These are phyloP conservation scores for Sporothrix luriei DNA, from an alignment of 2,329 filamentous ascomycete genomes.

Conservation along the genomic window DNA sequence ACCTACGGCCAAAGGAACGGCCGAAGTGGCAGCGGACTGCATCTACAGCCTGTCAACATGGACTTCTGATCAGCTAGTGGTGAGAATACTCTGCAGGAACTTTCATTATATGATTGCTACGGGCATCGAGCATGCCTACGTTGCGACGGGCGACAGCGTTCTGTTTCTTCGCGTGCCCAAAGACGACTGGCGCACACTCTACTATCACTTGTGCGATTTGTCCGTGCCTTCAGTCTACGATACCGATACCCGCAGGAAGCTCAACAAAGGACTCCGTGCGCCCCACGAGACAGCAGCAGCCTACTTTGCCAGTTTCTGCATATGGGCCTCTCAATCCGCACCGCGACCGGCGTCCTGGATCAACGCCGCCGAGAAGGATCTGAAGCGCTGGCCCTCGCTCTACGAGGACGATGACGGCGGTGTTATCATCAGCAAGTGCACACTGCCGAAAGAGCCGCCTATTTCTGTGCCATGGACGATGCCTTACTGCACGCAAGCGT, in stretches of 20 bases:
- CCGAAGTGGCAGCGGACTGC: background rate
- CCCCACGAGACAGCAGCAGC: conserved; percentile 26
- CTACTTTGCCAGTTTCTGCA: conserved; percentile 28
- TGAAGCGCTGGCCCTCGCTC: conserved; percentile 23
- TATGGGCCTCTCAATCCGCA: background rate
- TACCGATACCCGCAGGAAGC: background rate
- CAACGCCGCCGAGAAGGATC: background rate
- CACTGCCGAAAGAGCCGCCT: background rate
- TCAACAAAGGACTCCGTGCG: background rate
- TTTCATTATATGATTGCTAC: conserved; percentile 4
- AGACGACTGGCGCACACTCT: conserved; percentile 10
- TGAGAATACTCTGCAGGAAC: background rate
- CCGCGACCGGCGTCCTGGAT: conserved; percentile 21
- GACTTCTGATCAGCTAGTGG: background rate
- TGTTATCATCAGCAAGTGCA: too few relatives aligned
- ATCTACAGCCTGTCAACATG: background rate
- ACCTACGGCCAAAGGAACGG: background rate
- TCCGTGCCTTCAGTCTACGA: background rate
- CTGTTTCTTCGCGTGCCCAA: conserved; percentile 1
- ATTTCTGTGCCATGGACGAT: background rate
- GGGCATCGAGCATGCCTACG: background rate
- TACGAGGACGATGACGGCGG: background rate
- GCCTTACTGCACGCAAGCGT: conserved; percentile 31
- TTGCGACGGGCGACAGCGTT: background rate
- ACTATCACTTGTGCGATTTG: conserved; percentile 14